Evolutionary conservation across 2,329 filamentous ascomycete species (phyloP), one percentile per base, ranked within the genome.

Genomic region (Helotiales sp.): DNA sequence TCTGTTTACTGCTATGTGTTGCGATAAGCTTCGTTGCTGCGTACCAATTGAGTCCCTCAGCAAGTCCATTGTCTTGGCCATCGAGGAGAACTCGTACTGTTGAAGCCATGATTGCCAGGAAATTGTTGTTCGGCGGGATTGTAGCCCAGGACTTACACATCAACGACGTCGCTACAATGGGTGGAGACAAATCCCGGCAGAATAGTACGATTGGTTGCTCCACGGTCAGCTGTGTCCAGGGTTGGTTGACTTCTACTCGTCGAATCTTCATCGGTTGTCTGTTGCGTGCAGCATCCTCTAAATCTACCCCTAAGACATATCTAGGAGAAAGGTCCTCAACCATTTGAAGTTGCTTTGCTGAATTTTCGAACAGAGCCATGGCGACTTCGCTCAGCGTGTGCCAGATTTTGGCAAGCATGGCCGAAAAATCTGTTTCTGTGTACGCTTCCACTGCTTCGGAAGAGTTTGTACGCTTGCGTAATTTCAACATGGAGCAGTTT

Each of bases 151-250:
- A 22, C 31, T 25, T 24, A 29, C 52, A 54, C 5, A 30, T n/a
- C 2, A 13, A 33, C 4, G 29, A 34, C 12, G 13, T 17, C 9
- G 54, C 27, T 7, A 52, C 36, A 19, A 56, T 56, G 29, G 54
- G 46, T 19, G 30, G 40, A 19, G 5, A 13, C 0, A 57, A 30
- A 22, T 49, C 27, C 36, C 25, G 36, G 15, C 33, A 57, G 10
- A 57, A 49, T 4, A 57, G 36, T 15, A 57, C 42, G 2, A 48
- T 38, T 2, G 55, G 49, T 7, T 49, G 15, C 12, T 48, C 33
- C n/a, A n/a, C 36, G 1, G 33, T 49, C n/a, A 58, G 25, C 31
- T 54, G 50, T 5, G 46, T 36, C 55, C 55, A 58, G 2, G 55
- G 44, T 24, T 54, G 44, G 29, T 54, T 50, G 4, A 54, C 29